Percentiles rank a stretch among this genome's conserved stretches.
Conservation (phyloP, 2,329 filamentous ascomycete species). For the Alternaria brassicae region DNA sequence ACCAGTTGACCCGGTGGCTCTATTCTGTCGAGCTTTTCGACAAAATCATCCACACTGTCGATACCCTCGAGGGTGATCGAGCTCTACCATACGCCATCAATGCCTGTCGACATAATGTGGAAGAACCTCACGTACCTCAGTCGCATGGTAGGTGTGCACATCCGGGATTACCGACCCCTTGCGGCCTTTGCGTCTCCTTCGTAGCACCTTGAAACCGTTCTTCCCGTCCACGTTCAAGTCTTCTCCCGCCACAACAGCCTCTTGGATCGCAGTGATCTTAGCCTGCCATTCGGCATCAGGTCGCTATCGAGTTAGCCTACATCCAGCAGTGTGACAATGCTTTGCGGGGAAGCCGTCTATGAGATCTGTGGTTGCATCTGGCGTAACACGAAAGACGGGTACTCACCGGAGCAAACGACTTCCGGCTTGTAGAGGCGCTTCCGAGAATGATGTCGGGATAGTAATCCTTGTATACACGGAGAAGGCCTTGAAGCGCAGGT, state of each 20-base stretch:
- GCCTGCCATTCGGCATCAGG: constrained; percentile 79
- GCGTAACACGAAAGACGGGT: constrained; percentile 31
- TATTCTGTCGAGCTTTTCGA: constrained; percentile 76
- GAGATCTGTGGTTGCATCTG: constrained; percentile 13
- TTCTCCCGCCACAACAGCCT: constrained; percentile 55
- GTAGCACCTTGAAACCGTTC: constrained; percentile 69
- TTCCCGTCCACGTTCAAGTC: constrained; percentile 52
- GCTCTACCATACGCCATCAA: constrained; percentile 32
- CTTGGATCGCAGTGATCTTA: constrained; percentile 72
- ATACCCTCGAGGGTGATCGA: constrained; percentile 74
- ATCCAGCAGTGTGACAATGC: constrained; percentile 23
- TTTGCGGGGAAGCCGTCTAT: constrained; percentile 19
- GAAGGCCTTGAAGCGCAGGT: constrained; percentile 73
- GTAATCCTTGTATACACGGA: constrained; percentile 88
- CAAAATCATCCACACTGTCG: constrained; percentile 72
- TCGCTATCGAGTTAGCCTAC: constrained; percentile 55
- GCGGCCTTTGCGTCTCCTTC: constrained; percentile 58
- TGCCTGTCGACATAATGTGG: background rate
- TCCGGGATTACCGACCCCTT: constrained; percentile 64
- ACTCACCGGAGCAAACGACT: constrained; percentile 50
- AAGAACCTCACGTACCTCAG: constrained; percentile 57
- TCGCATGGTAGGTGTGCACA: constrained; percentile 76
- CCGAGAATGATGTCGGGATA: constrained; percentile 88
- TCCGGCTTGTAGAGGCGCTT: constrained; percentile 60
- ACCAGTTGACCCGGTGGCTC: constrained; percentile 84